Percentiles rank a stretch among this genome's conserved stretches.
Conservation (phyloP, 2,329 filamentous ascomycete genomes). For the Cadophora luteo-olivacea region DNA sequence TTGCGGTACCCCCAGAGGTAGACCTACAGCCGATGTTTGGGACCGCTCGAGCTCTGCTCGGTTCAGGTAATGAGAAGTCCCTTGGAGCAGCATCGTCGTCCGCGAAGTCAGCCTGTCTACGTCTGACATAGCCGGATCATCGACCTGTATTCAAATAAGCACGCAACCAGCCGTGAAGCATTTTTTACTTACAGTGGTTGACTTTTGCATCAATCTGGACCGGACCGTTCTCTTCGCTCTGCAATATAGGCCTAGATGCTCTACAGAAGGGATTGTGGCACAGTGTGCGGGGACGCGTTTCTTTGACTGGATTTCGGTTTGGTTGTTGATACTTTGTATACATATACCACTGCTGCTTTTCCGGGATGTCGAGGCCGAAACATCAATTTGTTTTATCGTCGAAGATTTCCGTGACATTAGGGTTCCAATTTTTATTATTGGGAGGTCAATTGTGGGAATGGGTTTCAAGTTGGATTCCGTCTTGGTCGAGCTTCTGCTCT, state of each 20-base stretch:
- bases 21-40: neutral
- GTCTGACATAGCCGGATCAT: slow-evolving; percentile 10
- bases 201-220: slow-evolving; percentile 23
- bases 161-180: neutral
- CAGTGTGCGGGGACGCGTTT: slow-evolving; percentile 21
- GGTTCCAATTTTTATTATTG: slow-evolving; percentile 29
- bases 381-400: neutral
- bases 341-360: neutral
- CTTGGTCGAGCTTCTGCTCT: slow-evolving; percentile 19
- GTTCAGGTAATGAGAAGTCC: slow-evolving; percentile 35
- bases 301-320: slow-evolving; percentile 24
- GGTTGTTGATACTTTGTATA: slow-evolving; percentile 5
- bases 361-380: slow-evolving; percentile 11
- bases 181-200: slow-evolving; percentile 25
- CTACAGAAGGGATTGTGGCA: slow-evolving; percentile 19
- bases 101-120: slow-evolving; percentile 24
- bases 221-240: slow-evolving; percentile 37
- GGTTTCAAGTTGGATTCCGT: neutral
- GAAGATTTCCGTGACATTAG: slow-evolving; percentile 18
- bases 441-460: slow-evolving; percentile 21
- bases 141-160: slow-evolving; percentile 15
- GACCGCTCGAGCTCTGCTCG: slow-evolving; percentile 20
- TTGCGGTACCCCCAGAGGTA: slow-evolving; percentile 15
- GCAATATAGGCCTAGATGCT: slow-evolving; percentile 33
- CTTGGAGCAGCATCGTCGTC: slow-evolving; percentile 40